These are phyloP conservation scores for Brettanomyces sp. DNA, from an alignment of 805 yeast species.

Conservation along the genomic window DNA sequence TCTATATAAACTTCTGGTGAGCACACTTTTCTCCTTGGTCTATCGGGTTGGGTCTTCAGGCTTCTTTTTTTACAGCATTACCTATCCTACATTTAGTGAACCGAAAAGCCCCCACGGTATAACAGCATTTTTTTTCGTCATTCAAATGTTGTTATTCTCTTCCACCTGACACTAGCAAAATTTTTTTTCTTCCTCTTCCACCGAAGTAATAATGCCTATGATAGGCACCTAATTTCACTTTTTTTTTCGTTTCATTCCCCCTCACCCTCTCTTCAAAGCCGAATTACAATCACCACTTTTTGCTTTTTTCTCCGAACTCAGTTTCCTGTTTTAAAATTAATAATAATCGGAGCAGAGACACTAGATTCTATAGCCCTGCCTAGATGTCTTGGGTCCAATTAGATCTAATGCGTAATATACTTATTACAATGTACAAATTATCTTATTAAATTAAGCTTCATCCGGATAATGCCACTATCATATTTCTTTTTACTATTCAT, in stretches of 20 bases:
- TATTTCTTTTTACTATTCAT: too few relatives aligned
- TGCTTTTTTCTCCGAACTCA: neutral
- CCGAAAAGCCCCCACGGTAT: neutral
- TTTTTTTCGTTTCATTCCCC: neutral
- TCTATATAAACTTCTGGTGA: neutral
- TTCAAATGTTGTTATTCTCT: neutral
- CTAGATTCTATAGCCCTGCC: neutral
- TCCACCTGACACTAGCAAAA: too few relatives aligned
- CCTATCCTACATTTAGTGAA: neutral
- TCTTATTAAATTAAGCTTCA: too few relatives aligned
- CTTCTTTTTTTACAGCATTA: constrained; percentile 29
- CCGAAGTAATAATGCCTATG: too few relatives aligned
- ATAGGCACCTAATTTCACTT: too few relatives aligned
- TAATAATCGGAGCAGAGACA: too few relatives aligned
- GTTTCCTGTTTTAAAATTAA: neutral
- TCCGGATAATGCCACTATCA: too few relatives aligned
- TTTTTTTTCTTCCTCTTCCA: too few relatives aligned
- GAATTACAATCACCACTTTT: neutral
- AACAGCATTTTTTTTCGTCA: neutral
- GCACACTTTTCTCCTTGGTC: neutral
- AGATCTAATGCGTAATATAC: too few relatives aligned
- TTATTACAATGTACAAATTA: too few relatives aligned
- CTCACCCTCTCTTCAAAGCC: neutral
- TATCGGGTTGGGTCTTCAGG: constrained; percentile 54
- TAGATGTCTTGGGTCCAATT: too few relatives aligned